Evolutionary conservation across 179 eudicot genomes (phyloP), one percentile per base, ranked within the genome.

Genomic region (Camellia oleifera): DNA sequence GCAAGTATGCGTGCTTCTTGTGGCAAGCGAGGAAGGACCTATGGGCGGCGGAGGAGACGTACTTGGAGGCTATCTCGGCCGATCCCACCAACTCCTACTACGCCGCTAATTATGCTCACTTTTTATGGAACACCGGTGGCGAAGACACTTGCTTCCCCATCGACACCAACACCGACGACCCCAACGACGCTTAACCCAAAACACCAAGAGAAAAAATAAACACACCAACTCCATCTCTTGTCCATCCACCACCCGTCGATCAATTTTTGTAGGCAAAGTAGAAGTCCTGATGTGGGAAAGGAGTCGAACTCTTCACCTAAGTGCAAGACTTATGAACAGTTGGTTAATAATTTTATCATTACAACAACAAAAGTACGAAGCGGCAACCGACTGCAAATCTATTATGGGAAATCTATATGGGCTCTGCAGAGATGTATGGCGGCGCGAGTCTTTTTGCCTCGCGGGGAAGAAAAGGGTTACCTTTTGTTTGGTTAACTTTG

Each of bases 21-120:
- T 97, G 99, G 99, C 88, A 83, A 67, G 94, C 77, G 18, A 92
- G 83, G 87, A 91, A 94, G 8, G 99, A 96, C 65, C 81, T 91
- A 20, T 96, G 97, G 97, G 98, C 89, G 0, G 99, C 99, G 10
- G 99, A 96, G 66, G 97, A 96, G 89, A 89, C 92, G 17, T 96
- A 84, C 40, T 71, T 89, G 77, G 91, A 91, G 84, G 98, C 99
- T 77, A 88, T 91, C 12, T 85, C 90, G 17, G 89, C 87, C 10
- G 97, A 96, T 7, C 99, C 99, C 8, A 79, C 53, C 60, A 96
- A 94, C 87, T 77, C 94, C 0, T 89, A 77, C 80, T 90, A 96
- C 53, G 94, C 94, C 1, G 92, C 88, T 6, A 89, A 85, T 73
- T 96, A 96, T 50, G 99, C 99, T 6, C 84, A 89, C 84, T 96